Evolutionary conservation across 768 basidiomycete species (phyloP).

Genomic region (Strobilomyces echinocephalus): DNA sequence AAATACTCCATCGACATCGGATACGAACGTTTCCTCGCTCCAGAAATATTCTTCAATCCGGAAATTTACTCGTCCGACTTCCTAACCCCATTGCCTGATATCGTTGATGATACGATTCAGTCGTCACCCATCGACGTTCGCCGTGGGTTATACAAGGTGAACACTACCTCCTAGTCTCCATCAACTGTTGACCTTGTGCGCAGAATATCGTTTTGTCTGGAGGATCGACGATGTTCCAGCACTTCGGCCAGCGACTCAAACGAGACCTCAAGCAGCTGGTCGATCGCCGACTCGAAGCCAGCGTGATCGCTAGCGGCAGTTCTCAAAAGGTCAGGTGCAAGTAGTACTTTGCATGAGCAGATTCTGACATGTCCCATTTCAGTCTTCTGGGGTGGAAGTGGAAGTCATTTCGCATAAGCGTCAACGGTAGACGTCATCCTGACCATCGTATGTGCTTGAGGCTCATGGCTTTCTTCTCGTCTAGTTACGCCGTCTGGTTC

Average conservation of each 20-base stretch:
- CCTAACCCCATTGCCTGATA: slow-evolving; percentile 91
- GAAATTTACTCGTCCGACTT: slow-evolving; percentile 99
- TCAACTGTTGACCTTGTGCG: not conserved
- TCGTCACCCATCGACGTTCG: not conserved
- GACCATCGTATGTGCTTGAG: not conserved
- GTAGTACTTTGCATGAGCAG: not conserved
- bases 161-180: not conserved
- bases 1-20: slow-evolving; percentile 94
- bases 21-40: slow-evolving; percentile 98
- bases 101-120: slow-evolving; percentile 28
- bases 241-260: slow-evolving; percentile 87
- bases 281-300: slow-evolving; percentile 80
- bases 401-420: slow-evolving; percentile 98
- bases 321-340: slow-evolving; percentile 56
- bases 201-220: slow-evolving; percentile 87
- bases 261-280: slow-evolving; percentile 82
- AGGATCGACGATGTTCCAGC: slow-evolving; percentile 41
- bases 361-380: slow-evolving; percentile 3
- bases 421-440: slow-evolving; percentile 70
- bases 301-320: slow-evolving; percentile 69
- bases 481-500: slow-evolving; percentile 93
- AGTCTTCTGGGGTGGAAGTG: slow-evolving; percentile 97
- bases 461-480: slow-evolving; percentile 8
- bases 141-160: slow-evolving; percentile 90
- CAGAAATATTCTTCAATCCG: slow-evolving; percentile 99